Percentiles rank a stretch among this genome's conserved stretches.
These are phyloP conservation scores for Catharanthus roseus DNA, from an alignment of 257 asterid genomes.

Conservation along the genomic window DNA sequence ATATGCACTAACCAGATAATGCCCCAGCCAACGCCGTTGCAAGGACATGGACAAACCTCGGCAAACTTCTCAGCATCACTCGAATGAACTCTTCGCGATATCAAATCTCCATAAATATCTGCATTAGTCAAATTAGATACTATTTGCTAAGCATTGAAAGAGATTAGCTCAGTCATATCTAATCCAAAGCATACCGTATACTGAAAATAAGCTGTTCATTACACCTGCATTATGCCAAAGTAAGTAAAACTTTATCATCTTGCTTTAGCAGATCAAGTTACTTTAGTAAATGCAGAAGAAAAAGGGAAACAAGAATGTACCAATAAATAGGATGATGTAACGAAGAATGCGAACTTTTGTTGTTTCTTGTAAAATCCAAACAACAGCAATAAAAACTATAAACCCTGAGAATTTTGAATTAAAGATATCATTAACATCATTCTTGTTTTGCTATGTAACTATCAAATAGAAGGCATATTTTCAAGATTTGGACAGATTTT, in stretches of 20 bases:
- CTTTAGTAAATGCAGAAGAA: background rate
- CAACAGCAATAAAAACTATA: constrained; percentile 26
- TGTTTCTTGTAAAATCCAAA: constrained; percentile 42
- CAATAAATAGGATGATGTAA: constrained; percentile 38
- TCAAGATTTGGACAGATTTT: constrained; percentile 7
- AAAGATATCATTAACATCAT: constrained; percentile 12
- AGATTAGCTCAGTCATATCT: background rate
- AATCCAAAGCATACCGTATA: constrained; percentile 26
- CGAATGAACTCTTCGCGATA: constrained; percentile 32
- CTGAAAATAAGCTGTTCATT: constrained; percentile 42
- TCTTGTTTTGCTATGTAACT: background rate
- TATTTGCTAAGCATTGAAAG: background rate
- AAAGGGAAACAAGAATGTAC: constrained; percentile 17
- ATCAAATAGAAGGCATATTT: constrained; percentile 12
- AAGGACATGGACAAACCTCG: constrained; percentile 42
- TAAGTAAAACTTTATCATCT: background rate
- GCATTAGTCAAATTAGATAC: constrained; percentile 2
- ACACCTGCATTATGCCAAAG: constrained; percentile 30
- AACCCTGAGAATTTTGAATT: constrained; percentile 26
- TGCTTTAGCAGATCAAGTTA: background rate
- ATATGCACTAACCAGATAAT: constrained; percentile 33
- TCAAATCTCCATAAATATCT: constrained; percentile 39
- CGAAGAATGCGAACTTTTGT: constrained; percentile 33
- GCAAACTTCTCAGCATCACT: constrained; percentile 47
- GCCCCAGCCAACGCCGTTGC: constrained; percentile 46